Evolutionary conservation across 2,329 filamentous ascomycete species (phyloP), one percentile per base, ranked within the genome.

Genomic region (Nothopassalora personata): DNA sequence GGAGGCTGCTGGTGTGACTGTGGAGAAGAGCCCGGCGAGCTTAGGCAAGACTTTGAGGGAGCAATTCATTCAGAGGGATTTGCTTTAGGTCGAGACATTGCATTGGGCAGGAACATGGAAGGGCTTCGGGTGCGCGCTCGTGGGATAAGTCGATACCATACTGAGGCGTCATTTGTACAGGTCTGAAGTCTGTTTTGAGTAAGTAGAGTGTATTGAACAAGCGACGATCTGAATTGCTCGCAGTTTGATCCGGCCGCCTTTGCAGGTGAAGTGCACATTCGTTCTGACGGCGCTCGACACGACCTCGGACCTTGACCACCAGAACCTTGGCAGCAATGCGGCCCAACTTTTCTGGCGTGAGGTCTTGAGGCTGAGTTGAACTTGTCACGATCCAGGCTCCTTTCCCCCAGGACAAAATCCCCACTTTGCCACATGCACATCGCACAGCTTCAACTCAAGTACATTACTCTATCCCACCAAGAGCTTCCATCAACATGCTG

Each of bases 41-140:
- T 85, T 99, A 70, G 94, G 94, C 76, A 97, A 96, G 85, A 88
- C 91, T 61, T 83, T 99, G 72, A 90, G 95, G 74, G 88, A 90
- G 65, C 90, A 97, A 82, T 99, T 99, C 75, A 91, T 97, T 76
- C 91, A 91, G 83, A 86, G 90, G 67, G 94, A 99, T 79, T 81
- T 99, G 76, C 85, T 99, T 81, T 99, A 90, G 83, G 58, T 51
- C 8, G 33, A 28, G n/a, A 13, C 9, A 4, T 34, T 34, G 27
- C 15, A n/a, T n/a, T 18, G 19, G 19, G 6, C 27, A 27, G 46
- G 46, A 49, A 49, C 13, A 27, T 27, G 39, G n/a, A n/a, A n/a
- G n/a, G 18, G 39, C 39, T 15, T 43, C 36, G 36, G 9, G n/a
- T 43, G 39, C 39, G 39, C 46, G 39, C 46, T 49, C 5, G 46